Evolutionary conservation across 2,329 filamentous ascomycete genomes (phyloP), one percentile per base, ranked within the genome.

Genomic region (Pseudonectria buxi): DNA sequence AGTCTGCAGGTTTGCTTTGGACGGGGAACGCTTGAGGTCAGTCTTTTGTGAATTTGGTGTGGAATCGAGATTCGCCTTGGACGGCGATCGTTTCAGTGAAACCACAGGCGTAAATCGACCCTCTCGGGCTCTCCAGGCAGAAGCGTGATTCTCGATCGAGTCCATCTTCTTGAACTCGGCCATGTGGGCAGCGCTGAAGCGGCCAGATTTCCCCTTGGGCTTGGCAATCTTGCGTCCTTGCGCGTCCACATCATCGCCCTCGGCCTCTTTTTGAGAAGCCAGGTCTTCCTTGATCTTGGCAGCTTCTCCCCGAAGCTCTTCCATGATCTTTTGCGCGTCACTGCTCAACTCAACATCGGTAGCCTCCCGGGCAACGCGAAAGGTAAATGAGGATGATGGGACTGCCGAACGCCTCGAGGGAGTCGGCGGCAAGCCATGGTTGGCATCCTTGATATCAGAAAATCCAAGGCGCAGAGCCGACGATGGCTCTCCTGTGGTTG

Each of bases 121-220:
- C 4, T 69, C 62, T 40, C 75, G 69, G 14, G 73, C 72, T 43
- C 86, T 74, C 65, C 81, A 92, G 12, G 82, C 76, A 10, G 89
- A 94, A 7, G 87, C 72, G 57, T 95, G 89, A 43, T 81, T 81
- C 28, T 79, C 86, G 54, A 96, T 95, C 2, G 89, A 95, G 57
- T 95, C 88, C 90, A 96, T 95, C 69, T 94, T 96, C 64, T 86
- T 86, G 66, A 96, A 95, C 54, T 90, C 77, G 32, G 81, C 79
- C 76, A 86, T 83, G 58, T 96, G 90, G 26, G 77, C 80, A 44
- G 87, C 82, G 56, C 86, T 95, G 64, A 82, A 96, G 30, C 90
- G 81, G 32, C 80, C 69, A 33, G 78, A 74, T 57, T 82, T 89
- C 48, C 86, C 81, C 64, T 82, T 94, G 10, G 89, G 78, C 47